phyloP scores from a whole-genome alignment of 2,329 filamentous ascomycete genomes.

The Fusarium lateritium region DNA sequence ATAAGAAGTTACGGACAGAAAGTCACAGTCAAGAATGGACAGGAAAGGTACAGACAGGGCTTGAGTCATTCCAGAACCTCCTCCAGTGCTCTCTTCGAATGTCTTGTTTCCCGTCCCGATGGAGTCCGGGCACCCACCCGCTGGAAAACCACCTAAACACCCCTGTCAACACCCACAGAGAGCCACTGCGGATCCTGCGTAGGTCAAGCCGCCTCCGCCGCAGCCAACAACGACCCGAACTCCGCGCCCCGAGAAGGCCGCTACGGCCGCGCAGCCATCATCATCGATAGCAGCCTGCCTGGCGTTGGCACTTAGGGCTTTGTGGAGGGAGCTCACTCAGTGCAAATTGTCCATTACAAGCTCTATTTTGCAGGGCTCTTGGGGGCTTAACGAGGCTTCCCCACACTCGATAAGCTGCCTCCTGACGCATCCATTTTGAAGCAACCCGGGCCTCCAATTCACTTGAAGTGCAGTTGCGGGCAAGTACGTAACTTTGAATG shows the following conservation, averaged over 20 bases:
- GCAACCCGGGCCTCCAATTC: slow-evolving; percentile 1
- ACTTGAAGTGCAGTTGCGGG: slow-evolving; percentile 5
- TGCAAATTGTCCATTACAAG: slow-evolving; percentile 13
- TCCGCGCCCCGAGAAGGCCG: slow-evolving; percentile 43
- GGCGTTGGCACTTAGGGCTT: slow-evolving; percentile 7
- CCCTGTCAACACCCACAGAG: slow-evolving; percentile 44
- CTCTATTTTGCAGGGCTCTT: slow-evolving; percentile 10
- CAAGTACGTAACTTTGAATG: slow-evolving; percentile 35
- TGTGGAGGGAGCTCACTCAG: slow-evolving; percentile 28
- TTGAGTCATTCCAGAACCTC: slow-evolving; percentile 50
- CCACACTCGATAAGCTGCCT: slow-evolving; percentile 44
- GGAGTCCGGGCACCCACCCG: slow-evolving; percentile 35
- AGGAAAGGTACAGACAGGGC: slow-evolving; percentile 18
- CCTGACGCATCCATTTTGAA: slow-evolving; percentile 39
- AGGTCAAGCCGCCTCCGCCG: slow-evolving; percentile 15
- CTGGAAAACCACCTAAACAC: slow-evolving; percentile 24
- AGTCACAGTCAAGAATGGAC: no score
- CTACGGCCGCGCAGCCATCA: slow-evolving; percentile 35
- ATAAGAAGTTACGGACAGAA: slow-evolving; percentile 9
- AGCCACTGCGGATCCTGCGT: slow-evolving; percentile 33
- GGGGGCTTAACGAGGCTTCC: slow-evolving; percentile 35
- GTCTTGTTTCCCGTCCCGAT: slow-evolving; percentile 31
- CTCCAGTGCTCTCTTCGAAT: slow-evolving; percentile 18
- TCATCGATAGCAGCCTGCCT: slow-evolving; percentile 15
- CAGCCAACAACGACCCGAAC: slow-evolving; percentile 38